Conservation (phyloP, 192 early-diverging fungal genomes). For the Entophlyctis helioformis region DNA sequence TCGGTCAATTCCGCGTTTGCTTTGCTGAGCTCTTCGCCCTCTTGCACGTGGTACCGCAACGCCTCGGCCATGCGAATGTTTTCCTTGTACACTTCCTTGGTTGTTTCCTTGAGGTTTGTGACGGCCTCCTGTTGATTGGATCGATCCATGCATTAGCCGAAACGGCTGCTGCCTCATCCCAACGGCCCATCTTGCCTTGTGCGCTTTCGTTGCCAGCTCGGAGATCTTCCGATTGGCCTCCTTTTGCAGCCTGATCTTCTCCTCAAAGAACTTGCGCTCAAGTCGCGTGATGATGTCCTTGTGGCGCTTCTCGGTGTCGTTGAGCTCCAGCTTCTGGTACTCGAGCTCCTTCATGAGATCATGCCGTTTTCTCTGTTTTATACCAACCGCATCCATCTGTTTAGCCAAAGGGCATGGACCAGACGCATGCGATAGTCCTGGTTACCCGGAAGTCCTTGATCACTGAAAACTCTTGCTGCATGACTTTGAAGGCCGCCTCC, state of each 20-base stretch:
- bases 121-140: conserved; percentile 34
- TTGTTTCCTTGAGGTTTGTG: conserved; percentile 40
- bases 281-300: conserved; percentile 40
- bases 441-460: conserved; percentile 53
- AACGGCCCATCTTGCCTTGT: conserved; percentile 18
- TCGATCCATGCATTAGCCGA: not conserved
- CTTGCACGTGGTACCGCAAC: conserved; percentile 40
- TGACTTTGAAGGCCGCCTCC: conserved; percentile 43
- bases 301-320: conserved; percentile 43
- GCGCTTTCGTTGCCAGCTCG: conserved; percentile 49
- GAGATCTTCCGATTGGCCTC: conserved; percentile 49
- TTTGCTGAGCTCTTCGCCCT: conserved; percentile 39
- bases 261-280: conserved; percentile 58
- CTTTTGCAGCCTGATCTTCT: conserved; percentile 52
- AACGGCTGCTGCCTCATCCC: not conserved
- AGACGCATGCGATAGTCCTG: not conserved
- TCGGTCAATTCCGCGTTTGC: conserved; percentile 19
- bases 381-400: not conserved
- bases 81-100: conserved; percentile 52
- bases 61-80: conserved; percentile 50
- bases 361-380: conserved; percentile 39
- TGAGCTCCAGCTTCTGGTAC: conserved; percentile 33
- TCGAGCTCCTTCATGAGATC: conserved; percentile 49
- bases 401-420: not conserved
- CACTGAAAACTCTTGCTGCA: conserved; percentile 50